Base-by-base conservation (phyloP, 1,139 yeast genomes). In the Yamadazyma mexicana region DNA sequence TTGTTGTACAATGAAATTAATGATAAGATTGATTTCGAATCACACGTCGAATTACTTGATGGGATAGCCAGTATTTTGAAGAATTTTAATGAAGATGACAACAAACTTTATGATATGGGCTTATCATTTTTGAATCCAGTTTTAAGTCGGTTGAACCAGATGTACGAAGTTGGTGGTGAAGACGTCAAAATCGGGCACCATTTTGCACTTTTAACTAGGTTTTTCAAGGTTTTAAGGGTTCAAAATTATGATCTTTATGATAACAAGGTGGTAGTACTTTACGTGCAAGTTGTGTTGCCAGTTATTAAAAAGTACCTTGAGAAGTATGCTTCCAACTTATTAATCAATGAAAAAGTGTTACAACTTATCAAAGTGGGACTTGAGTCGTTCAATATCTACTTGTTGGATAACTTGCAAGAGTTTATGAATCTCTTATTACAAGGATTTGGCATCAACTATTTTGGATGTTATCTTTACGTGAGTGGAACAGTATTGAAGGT, bases 401-500 rank as follows among this genome's bases (percentile, higher is more conserved):
- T 88, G 45, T 67, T 75, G 33, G 80, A 85, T 2, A 69, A 85
- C 23, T 66, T 91, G 26, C 78, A 82, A 2, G 70, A 78, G 10
- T 73, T 88, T 36, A 91, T 89, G 1, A 75, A 70, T 41, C 68
- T 77, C 16, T 66, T 83, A 47, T 72, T 87, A 43, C 71, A 73
- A 31, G 92, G 94, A 5, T 91, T 88, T 64, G 73, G 80, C 35
- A 64, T 67, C 34, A 83, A 83, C 25, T 78, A 81, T 33, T 79
- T 67, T 54, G 97, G 97, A 2, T 87, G 96, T 58, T 91, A 84
- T 56, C 66, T 91, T 43, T 91, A 96, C 94, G 94, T 87, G 14
- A 83, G 95, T 3, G 97, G 96, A 4, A 76, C 87, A 4, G 67
- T 88, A 23, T 79, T 91, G 39, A 78, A 88, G 45, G 94, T 87